A percentile compares a stretch with the other conserved stretches of the same genome.
phyloP scores from a whole-genome alignment of 176 grass and related monocot species.

The Paspalum vaginatum region DNA sequence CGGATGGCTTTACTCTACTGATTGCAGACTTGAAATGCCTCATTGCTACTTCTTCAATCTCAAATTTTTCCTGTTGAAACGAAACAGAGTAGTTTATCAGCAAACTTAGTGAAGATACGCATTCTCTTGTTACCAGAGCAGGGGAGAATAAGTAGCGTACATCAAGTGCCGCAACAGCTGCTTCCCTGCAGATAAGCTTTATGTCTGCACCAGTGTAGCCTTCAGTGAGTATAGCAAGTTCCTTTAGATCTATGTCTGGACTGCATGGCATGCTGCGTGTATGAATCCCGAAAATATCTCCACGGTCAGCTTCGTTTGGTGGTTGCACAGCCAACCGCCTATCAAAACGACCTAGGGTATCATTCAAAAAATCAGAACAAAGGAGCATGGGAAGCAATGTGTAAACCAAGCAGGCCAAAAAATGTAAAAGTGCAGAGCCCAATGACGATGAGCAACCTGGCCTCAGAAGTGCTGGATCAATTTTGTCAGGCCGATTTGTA shows the following conservation, averaged over 20 bases:
- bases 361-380: slow-evolving; percentile 34
- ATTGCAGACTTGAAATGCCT: slow-evolving; percentile 70
- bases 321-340: slow-evolving; percentile 86
- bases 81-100: slow-evolving; percentile 13
- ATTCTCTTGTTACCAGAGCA: neutral
- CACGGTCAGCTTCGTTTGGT: slow-evolving; percentile 69
- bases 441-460: slow-evolving; percentile 59
- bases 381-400: neutral
- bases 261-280: slow-evolving; percentile 65
- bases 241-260: slow-evolving; percentile 56
- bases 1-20: slow-evolving; percentile 49
- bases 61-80: slow-evolving; percentile 59
- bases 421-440: neutral
- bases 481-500: slow-evolving; percentile 97
- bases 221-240: slow-evolving; percentile 84
- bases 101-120: neutral
- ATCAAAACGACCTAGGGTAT: slow-evolving; percentile 78
- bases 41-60: slow-evolving; percentile 56
- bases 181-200: slow-evolving; percentile 86
- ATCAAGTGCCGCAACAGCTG: slow-evolving; percentile 82
- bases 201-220: slow-evolving; percentile 92
- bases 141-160: slow-evolving; percentile 51
- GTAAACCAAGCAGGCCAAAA: neutral
- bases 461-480: slow-evolving; percentile 84
- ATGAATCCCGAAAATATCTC: slow-evolving; percentile 81